These are phyloP conservation scores for Fusarium staphyleae DNA, from an alignment of 2,329 filamentous ascomycete species.

Conservation along the genomic window DNA sequence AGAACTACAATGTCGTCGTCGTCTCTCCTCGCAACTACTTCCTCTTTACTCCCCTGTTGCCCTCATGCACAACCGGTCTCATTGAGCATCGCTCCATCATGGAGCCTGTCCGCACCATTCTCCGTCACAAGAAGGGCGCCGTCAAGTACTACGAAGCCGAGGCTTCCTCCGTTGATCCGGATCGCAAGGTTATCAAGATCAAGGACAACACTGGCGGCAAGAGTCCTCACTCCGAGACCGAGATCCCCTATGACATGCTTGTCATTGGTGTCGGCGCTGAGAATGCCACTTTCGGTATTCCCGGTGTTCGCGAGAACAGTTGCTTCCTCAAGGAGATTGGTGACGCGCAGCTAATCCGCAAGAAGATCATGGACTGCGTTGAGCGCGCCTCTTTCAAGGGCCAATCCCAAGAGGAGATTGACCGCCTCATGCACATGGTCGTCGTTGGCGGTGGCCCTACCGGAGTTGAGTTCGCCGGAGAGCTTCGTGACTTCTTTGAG, in stretches of 20 bases:
- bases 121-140: conserved; percentile 90
- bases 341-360: conserved; percentile 95
- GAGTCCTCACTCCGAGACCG: conserved; percentile 79
- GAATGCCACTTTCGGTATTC: conserved; percentile 98
- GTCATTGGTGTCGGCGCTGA: conserved; percentile 97
- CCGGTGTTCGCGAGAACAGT: conserved; percentile 91
- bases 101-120: conserved; percentile 96
- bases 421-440: conserved; percentile 97
- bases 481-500: conserved; percentile 99
- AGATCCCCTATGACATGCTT: conserved; percentile 97
- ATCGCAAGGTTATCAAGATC: conserved; percentile 87
- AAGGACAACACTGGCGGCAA: conserved; percentile 93
- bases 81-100: conserved; percentile 99
- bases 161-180: conserved; percentile 91
- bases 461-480: conserved; percentile 97
- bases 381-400: conserved; percentile 99
- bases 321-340: conserved; percentile 99
- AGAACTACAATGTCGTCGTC: conserved; percentile 98
- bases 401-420: conserved; percentile 84
- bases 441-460: conserved; percentile 93
- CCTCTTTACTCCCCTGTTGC: conserved; percentile 96
- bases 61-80: conserved; percentile 95
- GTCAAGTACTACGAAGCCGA: conserved; percentile 99
- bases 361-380: conserved; percentile 99
- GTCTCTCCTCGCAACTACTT: conserved; percentile 99